Percentiles rank a stretch among this genome's conserved stretches.
Evolutionary conservation across 2,329 filamentous ascomycete species (phyloP).

Genomic region (Botrytis hyacinthi): DNA sequence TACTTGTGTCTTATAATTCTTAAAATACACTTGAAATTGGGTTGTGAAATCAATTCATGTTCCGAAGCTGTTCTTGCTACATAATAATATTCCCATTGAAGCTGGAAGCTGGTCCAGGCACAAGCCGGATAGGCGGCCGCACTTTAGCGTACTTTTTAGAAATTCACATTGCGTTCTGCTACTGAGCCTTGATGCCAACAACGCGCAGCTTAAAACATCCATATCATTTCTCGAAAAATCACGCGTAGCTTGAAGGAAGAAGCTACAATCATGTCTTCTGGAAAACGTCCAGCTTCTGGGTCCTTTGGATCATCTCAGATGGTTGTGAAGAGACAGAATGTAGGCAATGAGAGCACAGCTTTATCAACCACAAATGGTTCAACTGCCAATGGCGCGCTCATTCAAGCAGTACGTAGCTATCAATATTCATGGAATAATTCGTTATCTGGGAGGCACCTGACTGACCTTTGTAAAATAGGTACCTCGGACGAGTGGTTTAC

Average conservation of each 20-base stretch:
- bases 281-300: slow-evolving; percentile 87
- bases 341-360: slow-evolving; percentile 49
- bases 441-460: slow-evolving; percentile 18
- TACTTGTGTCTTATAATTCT: slow-evolving; percentile 30
- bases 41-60: slow-evolving; percentile 9
- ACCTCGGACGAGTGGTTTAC: slow-evolving; percentile 75
- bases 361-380: slow-evolving; percentile 57
- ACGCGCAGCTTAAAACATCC: slow-evolving; percentile 10
- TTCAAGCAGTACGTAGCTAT: slow-evolving; percentile 58
- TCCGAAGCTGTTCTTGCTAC: background rate
- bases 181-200: background rate
- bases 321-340: slow-evolving; percentile 85
- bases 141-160: slow-evolving; percentile 19
- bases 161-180: slow-evolving; percentile 15
- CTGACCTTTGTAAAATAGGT: slow-evolving; percentile 51
- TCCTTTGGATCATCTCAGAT: slow-evolving; percentile 77
- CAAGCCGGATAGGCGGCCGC: slow-evolving; percentile 17
- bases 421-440: slow-evolving; percentile 14
- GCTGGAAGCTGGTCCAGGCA: slow-evolving; percentile 13
- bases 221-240: background rate
- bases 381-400: slow-evolving; percentile 58
- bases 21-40: background rate
- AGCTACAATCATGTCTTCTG: slow-evolving; percentile 67
- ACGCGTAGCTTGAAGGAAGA: background rate
- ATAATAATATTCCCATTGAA: slow-evolving; percentile 7